phyloP scores from a whole-genome alignment of 805 yeast species.

The Candida jianshihensis region DNA sequence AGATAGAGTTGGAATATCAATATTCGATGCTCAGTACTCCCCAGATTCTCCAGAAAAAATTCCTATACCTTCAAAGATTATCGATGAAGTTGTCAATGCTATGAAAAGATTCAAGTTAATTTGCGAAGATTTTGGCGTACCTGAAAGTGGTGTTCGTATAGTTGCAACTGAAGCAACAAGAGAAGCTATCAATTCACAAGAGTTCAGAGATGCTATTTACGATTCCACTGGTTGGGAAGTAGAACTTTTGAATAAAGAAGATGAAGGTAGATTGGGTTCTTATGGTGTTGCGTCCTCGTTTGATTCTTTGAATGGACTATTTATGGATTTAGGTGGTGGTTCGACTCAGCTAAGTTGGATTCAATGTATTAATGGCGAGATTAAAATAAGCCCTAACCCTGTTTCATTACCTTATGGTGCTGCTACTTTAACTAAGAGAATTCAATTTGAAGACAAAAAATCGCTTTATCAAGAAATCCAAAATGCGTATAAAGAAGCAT shows the following conservation, averaged over 20 bases:
- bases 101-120: constrained; percentile 62
- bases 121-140: constrained; percentile 71
- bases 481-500: constrained; percentile 42
- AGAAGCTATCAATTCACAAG: constrained; percentile 57
- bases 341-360: constrained; percentile 68
- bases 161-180: constrained; percentile 74
- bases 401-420: constrained; percentile 71
- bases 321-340: constrained; percentile 72
- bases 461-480: constrained; percentile 47
- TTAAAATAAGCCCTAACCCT: constrained; percentile 48
- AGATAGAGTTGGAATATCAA: constrained; percentile 63
- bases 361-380: constrained; percentile 45
- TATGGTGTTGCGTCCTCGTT: constrained; percentile 73
- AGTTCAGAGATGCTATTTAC: constrained; percentile 47
- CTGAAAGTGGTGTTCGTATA: constrained; percentile 50
- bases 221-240: constrained; percentile 65
- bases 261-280: constrained; percentile 62
- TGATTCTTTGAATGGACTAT: constrained; percentile 57
- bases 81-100: constrained; percentile 52
- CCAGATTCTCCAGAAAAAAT: constrained; percentile 32
- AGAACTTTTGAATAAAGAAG: constrained; percentile 48
- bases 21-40: constrained; percentile 54
- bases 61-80: constrained; percentile 52
- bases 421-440: constrained; percentile 53
- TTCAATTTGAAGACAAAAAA: constrained; percentile 43